Evolutionary conservation across 164 flowering plant species (phyloP).

Genomic region (Stephania japonica): DNA sequence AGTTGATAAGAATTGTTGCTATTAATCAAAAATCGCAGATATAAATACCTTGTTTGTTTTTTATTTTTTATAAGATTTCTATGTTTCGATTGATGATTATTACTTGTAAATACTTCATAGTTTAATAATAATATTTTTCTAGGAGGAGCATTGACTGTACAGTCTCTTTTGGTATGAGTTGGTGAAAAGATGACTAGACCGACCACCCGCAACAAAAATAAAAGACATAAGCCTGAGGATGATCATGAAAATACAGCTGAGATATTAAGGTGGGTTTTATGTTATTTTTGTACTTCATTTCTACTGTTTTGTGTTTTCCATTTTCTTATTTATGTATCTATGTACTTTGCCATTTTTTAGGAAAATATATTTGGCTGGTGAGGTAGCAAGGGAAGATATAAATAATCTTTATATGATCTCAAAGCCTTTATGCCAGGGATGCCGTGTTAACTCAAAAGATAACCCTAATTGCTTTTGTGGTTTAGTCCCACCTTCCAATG

Average conservation of each 20-base stretch:
- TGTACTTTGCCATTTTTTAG: conserved; percentile 28
- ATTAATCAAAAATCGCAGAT: too few species aligned
- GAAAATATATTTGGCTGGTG: conserved; percentile 58
- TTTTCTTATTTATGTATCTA: not conserved
- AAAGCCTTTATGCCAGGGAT: conserved; percentile 85
- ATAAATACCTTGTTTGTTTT: too few species aligned
- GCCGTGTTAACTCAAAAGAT: conserved; percentile 82
- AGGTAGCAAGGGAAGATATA: conserved; percentile 51
- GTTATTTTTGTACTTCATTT: not conserved
- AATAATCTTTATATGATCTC: conserved; percentile 52
- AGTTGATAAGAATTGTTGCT: too few species aligned
- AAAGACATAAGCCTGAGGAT: conserved; percentile 43
- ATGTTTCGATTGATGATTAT: too few species aligned
- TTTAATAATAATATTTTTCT: not conserved
- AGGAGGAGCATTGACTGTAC: conserved; percentile 4
- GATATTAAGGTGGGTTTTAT: conserved; percentile 39
- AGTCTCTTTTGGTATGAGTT: conserved; percentile 1
- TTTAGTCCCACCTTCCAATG: conserved; percentile 69
- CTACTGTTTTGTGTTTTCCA: not conserved
- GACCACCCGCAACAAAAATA: conserved; percentile 65
- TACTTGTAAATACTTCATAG: too few species aligned
- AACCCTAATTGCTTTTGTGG: conserved; percentile 98
- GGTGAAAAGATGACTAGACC: conserved; percentile 41
- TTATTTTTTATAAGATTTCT: too few species aligned
- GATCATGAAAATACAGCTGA: conserved; percentile 37